These are phyloP conservation scores for Phaffia rhodozyma DNA, from an alignment of 1,284 basidiomycete species.

Conservation along the genomic window DNA sequence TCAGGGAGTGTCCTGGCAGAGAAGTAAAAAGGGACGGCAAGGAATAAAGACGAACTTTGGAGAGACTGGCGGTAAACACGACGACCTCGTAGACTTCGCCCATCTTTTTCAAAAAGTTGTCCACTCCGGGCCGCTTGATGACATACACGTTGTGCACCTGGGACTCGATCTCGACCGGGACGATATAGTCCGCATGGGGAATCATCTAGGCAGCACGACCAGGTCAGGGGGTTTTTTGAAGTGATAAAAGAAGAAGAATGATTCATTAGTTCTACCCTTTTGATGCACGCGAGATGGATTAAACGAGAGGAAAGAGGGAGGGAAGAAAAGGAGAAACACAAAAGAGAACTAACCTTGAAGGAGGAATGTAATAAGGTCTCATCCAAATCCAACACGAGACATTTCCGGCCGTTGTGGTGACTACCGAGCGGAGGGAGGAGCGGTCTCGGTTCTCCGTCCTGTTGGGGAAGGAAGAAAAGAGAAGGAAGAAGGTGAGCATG, in stretches of 20 bases:
- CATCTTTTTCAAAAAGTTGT: slow-evolving; percentile 93
- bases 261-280: neutral
- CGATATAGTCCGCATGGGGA: slow-evolving; percentile 91
- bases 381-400: slow-evolving; percentile 85
- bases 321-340: slow-evolving; percentile 7
- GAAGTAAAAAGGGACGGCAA: slow-evolving; percentile 15
- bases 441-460: slow-evolving; percentile 76
- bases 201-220: slow-evolving; percentile 52
- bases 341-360: slow-evolving; percentile 55
- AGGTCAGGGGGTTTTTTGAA: too few relatives aligned
- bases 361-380: slow-evolving; percentile 91
- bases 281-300: neutral
- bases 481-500: slow-evolving; percentile 15
- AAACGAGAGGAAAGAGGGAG: neutral
- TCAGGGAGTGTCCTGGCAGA: neutral
- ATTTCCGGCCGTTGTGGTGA: slow-evolving; percentile 72
- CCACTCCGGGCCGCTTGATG: slow-evolving; percentile 95
- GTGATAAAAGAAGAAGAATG: too few relatives aligned
- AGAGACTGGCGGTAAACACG: slow-evolving; percentile 92
- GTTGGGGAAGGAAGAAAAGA: slow-evolving; percentile 7
- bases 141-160: slow-evolving; percentile 98
- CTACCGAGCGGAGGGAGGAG: slow-evolving; percentile 63
- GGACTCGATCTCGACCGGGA: slow-evolving; percentile 97
- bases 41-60: slow-evolving; percentile 54
- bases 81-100: slow-evolving; percentile 97